Conservation (phyloP, 2,329 filamentous ascomycete species). For the Waltergamsia citrina region DNA sequence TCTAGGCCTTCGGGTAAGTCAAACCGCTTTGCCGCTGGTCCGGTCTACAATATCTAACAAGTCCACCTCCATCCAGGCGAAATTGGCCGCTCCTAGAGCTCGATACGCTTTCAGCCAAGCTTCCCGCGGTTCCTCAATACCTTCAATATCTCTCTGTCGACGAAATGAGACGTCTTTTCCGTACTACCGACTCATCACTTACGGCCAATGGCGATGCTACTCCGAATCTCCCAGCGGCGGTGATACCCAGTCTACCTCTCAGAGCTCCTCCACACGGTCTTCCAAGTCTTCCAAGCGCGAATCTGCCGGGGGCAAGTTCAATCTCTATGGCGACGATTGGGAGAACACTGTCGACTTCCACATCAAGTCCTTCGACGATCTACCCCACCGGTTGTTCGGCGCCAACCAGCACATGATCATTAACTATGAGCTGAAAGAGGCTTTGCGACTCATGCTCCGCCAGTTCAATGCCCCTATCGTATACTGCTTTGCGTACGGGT, state of each 20-base stretch:
- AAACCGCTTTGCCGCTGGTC: too few relatives aligned
- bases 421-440: slow-evolving; percentile 91
- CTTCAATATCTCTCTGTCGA: neutral
- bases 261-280: neutral
- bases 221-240: neutral
- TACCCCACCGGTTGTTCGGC: slow-evolving; percentile 56
- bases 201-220: slow-evolving; percentile 2
- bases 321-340: slow-evolving; percentile 30
- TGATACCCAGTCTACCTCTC: neutral
- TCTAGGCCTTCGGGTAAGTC: slow-evolving; percentile 2
- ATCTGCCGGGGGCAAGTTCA: slow-evolving; percentile 19
- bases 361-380: slow-evolving; percentile 32
- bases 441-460: slow-evolving; percentile 77
- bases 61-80: too few relatives aligned
- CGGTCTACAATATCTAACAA: too few relatives aligned
- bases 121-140: neutral
- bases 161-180: neutral
- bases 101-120: too few relatives aligned
- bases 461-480: slow-evolving; percentile 88
- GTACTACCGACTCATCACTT: neutral
- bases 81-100: too few relatives aligned
- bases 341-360: slow-evolving; percentile 30
- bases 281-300: slow-evolving; percentile 10
- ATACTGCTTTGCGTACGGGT: slow-evolving; percentile 96
- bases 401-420: slow-evolving; percentile 95